Percentiles rank a stretch among this genome's conserved stretches.
Conservation (phyloP, 2,329 filamentous ascomycete genomes). For the Calonectria leucothoes region DNA sequence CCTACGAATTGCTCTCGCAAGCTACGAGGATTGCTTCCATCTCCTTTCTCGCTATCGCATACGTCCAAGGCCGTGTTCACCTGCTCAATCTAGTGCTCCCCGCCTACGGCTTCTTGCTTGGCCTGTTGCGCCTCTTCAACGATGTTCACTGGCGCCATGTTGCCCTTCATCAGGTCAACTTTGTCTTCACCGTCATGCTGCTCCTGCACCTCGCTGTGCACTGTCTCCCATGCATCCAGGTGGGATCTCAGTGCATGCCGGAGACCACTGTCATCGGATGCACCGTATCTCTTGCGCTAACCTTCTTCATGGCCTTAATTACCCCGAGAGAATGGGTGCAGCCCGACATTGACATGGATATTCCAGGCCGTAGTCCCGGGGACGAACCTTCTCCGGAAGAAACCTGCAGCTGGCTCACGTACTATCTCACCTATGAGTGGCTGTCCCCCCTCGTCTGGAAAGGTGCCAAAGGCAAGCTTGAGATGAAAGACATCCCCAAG, state of each 20-base stretch:
- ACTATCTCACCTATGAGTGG: conserved; percentile 64
- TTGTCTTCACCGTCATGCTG: conserved; percentile 52
- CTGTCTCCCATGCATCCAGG: conserved; percentile 58
- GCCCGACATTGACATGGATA: conserved; percentile 52
- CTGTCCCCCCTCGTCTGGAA: conserved; percentile 61
- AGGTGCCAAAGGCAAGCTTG: conserved; percentile 56
- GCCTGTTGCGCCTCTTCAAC: conserved; percentile 55
- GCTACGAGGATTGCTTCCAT: conserved; percentile 52
- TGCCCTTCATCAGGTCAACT: conserved; percentile 62
- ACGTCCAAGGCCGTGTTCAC: conserved; percentile 46
- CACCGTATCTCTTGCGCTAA: conserved; percentile 50
- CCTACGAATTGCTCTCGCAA: conserved; percentile 58
- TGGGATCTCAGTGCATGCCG: conserved; percentile 44
- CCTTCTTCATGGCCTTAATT: conserved; percentile 53
- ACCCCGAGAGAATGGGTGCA: conserved; percentile 65
- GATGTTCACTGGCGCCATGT: conserved; percentile 58
- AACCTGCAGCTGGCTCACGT: conserved; percentile 64
- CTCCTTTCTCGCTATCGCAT: conserved; percentile 53
- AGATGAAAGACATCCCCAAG: conserved; percentile 59
- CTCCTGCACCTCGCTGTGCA: conserved; percentile 50
- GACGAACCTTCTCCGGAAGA: conserved; percentile 61
- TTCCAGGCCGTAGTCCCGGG: conserved; percentile 51
- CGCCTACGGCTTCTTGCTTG: conserved; percentile 56
- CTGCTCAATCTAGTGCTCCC: conserved; percentile 51
- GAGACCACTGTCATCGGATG: conserved; percentile 48